Conservation (phyloP, 495 filamentous ascomycete genomes). For the Xylaria bambusicola region DNA sequence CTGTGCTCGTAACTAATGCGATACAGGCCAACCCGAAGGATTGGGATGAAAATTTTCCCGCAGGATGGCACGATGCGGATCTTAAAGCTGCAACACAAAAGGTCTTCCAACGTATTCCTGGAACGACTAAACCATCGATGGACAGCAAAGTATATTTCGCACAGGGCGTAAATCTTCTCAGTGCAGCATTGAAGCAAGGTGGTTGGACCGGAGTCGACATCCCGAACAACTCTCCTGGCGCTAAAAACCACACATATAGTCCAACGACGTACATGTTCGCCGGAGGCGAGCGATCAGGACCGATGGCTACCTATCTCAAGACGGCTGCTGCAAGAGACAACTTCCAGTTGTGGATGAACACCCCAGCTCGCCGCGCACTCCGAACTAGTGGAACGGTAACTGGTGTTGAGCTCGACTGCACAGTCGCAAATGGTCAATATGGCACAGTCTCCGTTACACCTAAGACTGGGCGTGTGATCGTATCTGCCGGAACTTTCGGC, state of each 20-base stretch:
- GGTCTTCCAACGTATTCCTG: conserved; percentile 72
- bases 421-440: conserved; percentile 53
- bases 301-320: conserved; percentile 72
- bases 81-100: conserved; percentile 58
- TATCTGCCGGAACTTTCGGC: conserved; percentile 70
- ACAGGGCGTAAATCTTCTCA: conserved; percentile 62
- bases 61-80: conserved; percentile 70
- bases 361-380: conserved; percentile 65
- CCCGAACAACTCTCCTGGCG: conserved; percentile 58
- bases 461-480: conserved; percentile 64
- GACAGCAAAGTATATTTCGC: conserved; percentile 72
- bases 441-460: conserved; percentile 61
- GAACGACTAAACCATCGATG: conserved; percentile 65
- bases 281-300: conserved; percentile 67
- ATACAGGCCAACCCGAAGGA: conserved; percentile 52
- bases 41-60: conserved; percentile 74
- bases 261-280: conserved; percentile 70
- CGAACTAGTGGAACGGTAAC: conserved; percentile 62
- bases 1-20: conserved; percentile 6
- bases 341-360: conserved; percentile 70
- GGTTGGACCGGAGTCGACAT: conserved; percentile 66
- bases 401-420: conserved; percentile 67
- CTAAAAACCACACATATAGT: conserved; percentile 68
- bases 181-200: conserved; percentile 52
- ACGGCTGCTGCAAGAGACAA: conserved; percentile 61